phyloP scores from a whole-genome alignment of 106 monocot species.

The Platanthera guangdongensis region DNA sequence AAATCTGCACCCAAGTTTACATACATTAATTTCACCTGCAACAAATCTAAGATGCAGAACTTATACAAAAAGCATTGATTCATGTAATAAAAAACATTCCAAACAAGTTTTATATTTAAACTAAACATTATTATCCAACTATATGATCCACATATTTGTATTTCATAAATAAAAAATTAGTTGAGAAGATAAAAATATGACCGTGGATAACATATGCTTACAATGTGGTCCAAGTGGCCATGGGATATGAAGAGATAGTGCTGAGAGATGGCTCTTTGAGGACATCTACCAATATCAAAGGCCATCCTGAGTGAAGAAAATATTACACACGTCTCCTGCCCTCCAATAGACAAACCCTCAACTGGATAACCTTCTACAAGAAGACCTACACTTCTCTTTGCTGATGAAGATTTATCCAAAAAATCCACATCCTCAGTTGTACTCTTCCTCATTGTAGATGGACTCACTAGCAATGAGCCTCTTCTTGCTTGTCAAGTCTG shows the following conservation, averaged over 20 bases:
- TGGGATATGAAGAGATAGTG: conserved; percentile 94
- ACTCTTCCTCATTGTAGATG: neutral
- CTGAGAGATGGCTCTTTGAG: conserved; percentile 82
- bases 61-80: neutral
- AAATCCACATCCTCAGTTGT: conserved; percentile 3
- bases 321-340: conserved; percentile 89
- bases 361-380: conserved; percentile 72
- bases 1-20: neutral
- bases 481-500: neutral
- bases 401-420: neutral
- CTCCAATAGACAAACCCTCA: conserved; percentile 86
- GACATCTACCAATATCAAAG: conserved; percentile 94
- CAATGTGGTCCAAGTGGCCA: conserved; percentile 96
- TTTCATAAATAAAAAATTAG: neutral
- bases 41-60: neutral
- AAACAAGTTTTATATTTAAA: neutral
- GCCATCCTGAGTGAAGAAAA: conserved; percentile 75
- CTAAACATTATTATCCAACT: neutral
- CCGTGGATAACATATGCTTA: conserved; percentile 20
- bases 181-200: conserved; percentile 2
- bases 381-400: conserved; percentile 28
- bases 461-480: neutral
- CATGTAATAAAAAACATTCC: neutral
- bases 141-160: neutral
- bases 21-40: neutral